Base-by-base conservation (phyloP, 1,284 basidiomycete genomes). In the Apiotrichum montevideense region DNA sequence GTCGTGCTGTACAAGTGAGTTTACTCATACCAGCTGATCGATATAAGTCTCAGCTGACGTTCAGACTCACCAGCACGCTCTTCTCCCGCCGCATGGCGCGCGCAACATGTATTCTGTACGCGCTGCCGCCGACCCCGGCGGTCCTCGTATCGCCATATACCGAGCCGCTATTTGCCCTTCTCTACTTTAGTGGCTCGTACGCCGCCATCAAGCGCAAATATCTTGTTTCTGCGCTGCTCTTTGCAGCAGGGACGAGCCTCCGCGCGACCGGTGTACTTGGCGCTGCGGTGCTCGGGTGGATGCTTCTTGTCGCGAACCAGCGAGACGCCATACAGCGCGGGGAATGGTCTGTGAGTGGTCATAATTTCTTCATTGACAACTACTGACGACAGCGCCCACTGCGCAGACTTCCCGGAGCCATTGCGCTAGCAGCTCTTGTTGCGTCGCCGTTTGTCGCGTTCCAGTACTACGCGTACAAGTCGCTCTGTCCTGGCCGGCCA, bases 221-320 rank as follows among this genome's bases (percentile, higher is more conserved):
- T 80, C 29, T 61, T 1, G n/a, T 6, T 0, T 47, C 58, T 0
- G 87, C 86, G 0, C 1, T 85, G 0, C 80, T 71, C 48, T 93
- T 96, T 67, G 79, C 84, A 0, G 63, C 82, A 0, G 88, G 91
- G 0, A 81, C 83, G 1, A 61, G 71, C 1, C 87, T 96, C 58
- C 83, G 95, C 35, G 87, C 91, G 0, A 96, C 94, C 59, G 92
- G 90, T 1, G 74, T 90, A 29, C 76, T 95, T 45, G 80, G 90
- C 0, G 75, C 79, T 14, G 87, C 87, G 0, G 92, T 88, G 37
- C 14, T 29, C 21, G 21, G 21, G 21, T 21, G 21, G 21, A 21
- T 21, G 21, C 21, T 21, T 21, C 21, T 21, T 21, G 21, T 21
- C 21, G 21, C 21, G 21, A 21, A 21, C 21, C 21, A 21, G 21